Evolutionary conservation across 257 asterid species (phyloP).

Genomic region (Solanum phureja): DNA sequence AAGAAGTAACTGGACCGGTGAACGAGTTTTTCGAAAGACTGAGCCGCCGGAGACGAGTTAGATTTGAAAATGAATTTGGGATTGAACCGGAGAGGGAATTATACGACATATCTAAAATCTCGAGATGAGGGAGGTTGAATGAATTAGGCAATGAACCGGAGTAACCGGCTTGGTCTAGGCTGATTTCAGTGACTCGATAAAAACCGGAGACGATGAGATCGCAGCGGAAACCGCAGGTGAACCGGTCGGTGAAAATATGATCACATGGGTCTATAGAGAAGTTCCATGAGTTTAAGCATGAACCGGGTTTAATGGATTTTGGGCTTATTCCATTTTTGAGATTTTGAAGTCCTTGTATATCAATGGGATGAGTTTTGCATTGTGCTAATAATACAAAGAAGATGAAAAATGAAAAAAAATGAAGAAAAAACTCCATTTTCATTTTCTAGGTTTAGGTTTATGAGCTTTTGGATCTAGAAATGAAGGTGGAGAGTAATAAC

Average conservation of each 20-base stretch:
- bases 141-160: background rate
- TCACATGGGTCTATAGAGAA: conserved; percentile 19
- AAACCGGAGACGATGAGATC: background rate
- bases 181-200: conserved; percentile 1
- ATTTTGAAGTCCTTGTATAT: background rate
- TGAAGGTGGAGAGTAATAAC: background rate
- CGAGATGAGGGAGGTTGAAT: background rate
- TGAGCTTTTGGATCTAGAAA: background rate
- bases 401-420: background rate
- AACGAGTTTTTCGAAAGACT: conserved; percentile 3
- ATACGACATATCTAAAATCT: conserved; percentile 1
- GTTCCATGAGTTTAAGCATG: conserved; percentile 18
- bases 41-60: background rate
- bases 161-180: conserved; percentile 7
- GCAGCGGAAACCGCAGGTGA: background rate
- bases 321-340: conserved; percentile 3
- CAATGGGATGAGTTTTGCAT: conserved; percentile 8
- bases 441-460: background rate
- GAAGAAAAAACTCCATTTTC: background rate
- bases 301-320: conserved; percentile 3
- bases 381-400: background rate
- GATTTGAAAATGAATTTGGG: background rate
- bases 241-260: background rate
- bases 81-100: conserved; percentile 6
- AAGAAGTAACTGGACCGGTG: background rate